These are phyloP conservation scores for Wallacemonas sp. DNA, from an alignment of 208 protist species.

Conservation along the genomic window DNA sequence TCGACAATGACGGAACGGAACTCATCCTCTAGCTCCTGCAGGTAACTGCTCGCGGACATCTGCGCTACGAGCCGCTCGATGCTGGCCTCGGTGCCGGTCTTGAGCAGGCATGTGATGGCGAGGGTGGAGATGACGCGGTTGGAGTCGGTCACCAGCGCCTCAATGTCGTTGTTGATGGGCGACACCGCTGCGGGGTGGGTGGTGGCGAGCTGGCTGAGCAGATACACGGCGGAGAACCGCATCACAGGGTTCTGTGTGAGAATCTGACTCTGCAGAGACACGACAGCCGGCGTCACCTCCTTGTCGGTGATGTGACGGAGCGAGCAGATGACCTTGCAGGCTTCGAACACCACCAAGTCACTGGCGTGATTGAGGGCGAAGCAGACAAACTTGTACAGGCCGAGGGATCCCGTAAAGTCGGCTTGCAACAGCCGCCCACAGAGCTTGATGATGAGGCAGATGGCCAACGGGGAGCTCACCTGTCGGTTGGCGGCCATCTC, in stretches of 20 bases:
- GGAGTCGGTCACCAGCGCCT: conserved; percentile 93
- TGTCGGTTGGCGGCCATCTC: conserved; percentile 75
- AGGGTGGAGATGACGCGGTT: conserved; percentile 97
- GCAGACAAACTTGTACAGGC: conserved; percentile 93
- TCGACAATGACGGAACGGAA: conserved; percentile 98
- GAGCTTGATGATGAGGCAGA: conserved; percentile 96
- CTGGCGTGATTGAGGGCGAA: conserved; percentile 89
- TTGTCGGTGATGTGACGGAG: conserved; percentile 85
- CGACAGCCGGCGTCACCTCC: conserved; percentile 92
- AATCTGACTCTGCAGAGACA: conserved; percentile 90
- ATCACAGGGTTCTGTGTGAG: conserved; percentile 91
- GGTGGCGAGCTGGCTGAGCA: conserved; percentile 91
- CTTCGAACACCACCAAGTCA: conserved; percentile 98
- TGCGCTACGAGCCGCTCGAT: conserved; percentile 97
- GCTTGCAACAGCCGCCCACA: conserved; percentile 91
- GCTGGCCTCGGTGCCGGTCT: conserved; percentile 94
- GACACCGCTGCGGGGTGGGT: conserved; percentile 83
- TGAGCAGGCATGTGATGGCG: conserved; percentile 98
- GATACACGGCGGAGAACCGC: conserved; percentile 94
- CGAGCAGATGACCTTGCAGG: conserved; percentile 94
- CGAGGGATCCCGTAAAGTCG: conserved; percentile 65
- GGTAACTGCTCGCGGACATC: conserved; percentile 87
- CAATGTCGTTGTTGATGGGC: conserved; percentile 95
- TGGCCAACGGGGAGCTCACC: conserved; percentile 92
- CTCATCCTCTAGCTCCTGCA: conserved; percentile 97